Conservation (phyloP, 2,329 filamentous ascomycete genomes). For the Nothopassalora personata region DNA sequence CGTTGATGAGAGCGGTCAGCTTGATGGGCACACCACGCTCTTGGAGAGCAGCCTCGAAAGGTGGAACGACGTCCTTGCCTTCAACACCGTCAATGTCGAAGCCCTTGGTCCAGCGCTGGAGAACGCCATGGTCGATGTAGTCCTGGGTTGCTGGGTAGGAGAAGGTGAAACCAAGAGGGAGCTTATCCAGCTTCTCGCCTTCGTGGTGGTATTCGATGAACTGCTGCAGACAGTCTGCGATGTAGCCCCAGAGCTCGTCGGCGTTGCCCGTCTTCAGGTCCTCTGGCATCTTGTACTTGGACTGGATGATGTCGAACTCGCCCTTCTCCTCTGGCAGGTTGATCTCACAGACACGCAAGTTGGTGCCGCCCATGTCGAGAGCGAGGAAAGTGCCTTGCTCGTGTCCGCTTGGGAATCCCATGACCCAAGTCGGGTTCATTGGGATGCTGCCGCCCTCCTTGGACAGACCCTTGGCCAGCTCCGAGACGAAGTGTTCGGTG, state of each 20-base stretch:
- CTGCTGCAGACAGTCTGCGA: constrained; percentile 84
- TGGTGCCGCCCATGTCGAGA: constrained; percentile 94
- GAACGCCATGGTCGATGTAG: constrained; percentile 84
- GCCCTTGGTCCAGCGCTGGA: constrained; percentile 96
- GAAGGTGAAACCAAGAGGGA: constrained; percentile 91
- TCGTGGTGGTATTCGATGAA: constrained; percentile 84
- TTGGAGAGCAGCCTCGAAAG: constrained; percentile 72
- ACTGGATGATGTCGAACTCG: constrained; percentile 91
- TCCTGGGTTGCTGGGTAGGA: constrained; percentile 91
- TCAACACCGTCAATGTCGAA: constrained; percentile 92
- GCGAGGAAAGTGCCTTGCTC: constrained; percentile 85
- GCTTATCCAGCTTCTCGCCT: constrained; percentile 56
- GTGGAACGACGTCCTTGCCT: constrained; percentile 81
- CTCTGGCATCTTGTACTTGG: constrained; percentile 91
- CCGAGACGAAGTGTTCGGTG: constrained; percentile 79
- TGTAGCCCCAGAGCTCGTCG: constrained; percentile 90
- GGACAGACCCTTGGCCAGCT: constrained; percentile 82
- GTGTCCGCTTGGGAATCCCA: constrained; percentile 78
- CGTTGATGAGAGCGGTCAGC: constrained; percentile 89
- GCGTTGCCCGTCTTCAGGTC: constrained; percentile 80
- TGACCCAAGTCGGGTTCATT: constrained; percentile 97
- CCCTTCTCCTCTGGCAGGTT: constrained; percentile 80
- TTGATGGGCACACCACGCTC: constrained; percentile 84
- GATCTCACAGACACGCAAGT: constrained; percentile 90
- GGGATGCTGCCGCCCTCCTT: constrained; percentile 91